A percentile compares a stretch with the other conserved stretches of the same genome.
These are phyloP conservation scores for Comarum palustre DNA, from an alignment of 306 rosid genomes.

Conservation along the genomic window DNA sequence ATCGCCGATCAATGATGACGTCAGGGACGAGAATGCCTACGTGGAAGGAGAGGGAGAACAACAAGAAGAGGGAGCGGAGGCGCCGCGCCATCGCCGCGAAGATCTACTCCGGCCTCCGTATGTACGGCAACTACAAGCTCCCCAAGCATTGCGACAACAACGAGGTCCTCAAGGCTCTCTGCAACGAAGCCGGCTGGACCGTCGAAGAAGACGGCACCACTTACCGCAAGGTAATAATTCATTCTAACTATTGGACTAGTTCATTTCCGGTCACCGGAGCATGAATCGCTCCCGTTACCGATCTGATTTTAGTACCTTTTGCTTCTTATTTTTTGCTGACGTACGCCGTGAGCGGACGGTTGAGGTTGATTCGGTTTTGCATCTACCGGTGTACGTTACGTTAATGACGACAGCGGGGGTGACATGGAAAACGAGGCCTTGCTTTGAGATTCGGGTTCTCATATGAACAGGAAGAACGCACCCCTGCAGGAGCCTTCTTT, in stretches of 20 bases:
- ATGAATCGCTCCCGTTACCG: background rate
- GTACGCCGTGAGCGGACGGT: background rate
- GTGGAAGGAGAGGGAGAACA: slow-evolving; percentile 69
- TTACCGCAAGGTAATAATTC: slow-evolving; percentile 46
- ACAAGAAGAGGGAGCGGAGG: slow-evolving; percentile 55
- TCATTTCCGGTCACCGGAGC: background rate
- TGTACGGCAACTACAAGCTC: slow-evolving; percentile 59
- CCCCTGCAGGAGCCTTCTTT: background rate
- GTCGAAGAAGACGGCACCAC: slow-evolving; percentile 69
- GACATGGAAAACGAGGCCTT: slow-evolving; percentile 22
- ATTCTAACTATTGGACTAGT: no score
- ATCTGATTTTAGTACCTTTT: background rate
- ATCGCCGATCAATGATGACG: slow-evolving; percentile 33
- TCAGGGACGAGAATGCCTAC: slow-evolving; percentile 66
- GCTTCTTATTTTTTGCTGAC: background rate
- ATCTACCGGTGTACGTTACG: slow-evolving; percentile 21
- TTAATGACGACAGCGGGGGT: background rate
- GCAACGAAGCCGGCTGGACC: slow-evolving; percentile 64
- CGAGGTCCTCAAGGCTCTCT: slow-evolving; percentile 66
- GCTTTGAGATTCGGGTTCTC: slow-evolving; percentile 19
- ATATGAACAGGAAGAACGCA: slow-evolving; percentile 19
- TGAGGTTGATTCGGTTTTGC: background rate
- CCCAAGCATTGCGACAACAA: slow-evolving; percentile 71
- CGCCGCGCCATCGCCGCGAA: slow-evolving; percentile 65
- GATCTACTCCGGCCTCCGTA: slow-evolving; percentile 56